Conservation (phyloP, 2,329 filamentous ascomycete species). For the Cladosporium cucumerinum region DNA sequence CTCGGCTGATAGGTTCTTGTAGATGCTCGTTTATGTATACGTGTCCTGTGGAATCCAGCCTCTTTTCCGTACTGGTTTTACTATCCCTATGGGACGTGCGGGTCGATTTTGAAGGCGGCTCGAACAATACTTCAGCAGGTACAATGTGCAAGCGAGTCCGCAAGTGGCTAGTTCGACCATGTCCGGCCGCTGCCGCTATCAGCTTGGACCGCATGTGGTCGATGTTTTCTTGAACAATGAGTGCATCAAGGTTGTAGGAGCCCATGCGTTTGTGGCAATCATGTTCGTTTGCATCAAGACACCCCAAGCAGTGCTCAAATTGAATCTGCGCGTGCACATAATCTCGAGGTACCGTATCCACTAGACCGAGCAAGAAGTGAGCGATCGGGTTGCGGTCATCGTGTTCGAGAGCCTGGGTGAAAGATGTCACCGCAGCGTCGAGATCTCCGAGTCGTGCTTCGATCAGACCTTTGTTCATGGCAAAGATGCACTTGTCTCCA, state of each 20-base stretch:
- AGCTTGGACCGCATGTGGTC: constrained; percentile 6
- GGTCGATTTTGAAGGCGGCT: constrained; percentile 18
- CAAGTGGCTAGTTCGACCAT: neutral
- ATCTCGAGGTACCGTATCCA: constrained; percentile 27
- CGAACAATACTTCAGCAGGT: constrained; percentile 29
- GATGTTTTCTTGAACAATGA: constrained; percentile 19
- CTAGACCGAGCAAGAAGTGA: constrained; percentile 31
- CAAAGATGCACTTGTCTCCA: constrained; percentile 22
- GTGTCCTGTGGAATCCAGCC: neutral
- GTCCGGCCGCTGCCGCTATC: neutral
- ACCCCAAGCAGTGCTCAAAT: constrained; percentile 23
- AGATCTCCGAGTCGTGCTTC: constrained; percentile 32
- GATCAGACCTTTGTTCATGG: constrained; percentile 32
- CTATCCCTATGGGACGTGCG: neutral
- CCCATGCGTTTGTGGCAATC: constrained; percentile 21
- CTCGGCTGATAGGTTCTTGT: neutral
- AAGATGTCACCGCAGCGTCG: constrained; percentile 22
- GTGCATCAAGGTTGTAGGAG: constrained; percentile 23
- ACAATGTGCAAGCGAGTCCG: constrained; percentile 16
- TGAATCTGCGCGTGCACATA: constrained; percentile 23
- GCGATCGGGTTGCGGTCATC: constrained; percentile 22
- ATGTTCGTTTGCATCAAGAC: constrained; percentile 17
- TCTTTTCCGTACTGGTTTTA: neutral
- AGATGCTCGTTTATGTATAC: neutral
- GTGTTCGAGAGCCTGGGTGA: constrained; percentile 25